A percentile compares a stretch with the other conserved stretches of the same genome.
phyloP scores from a whole-genome alignment of 1,284 basidiomycete genomes.

The Cryptococcus sp. region DNA sequence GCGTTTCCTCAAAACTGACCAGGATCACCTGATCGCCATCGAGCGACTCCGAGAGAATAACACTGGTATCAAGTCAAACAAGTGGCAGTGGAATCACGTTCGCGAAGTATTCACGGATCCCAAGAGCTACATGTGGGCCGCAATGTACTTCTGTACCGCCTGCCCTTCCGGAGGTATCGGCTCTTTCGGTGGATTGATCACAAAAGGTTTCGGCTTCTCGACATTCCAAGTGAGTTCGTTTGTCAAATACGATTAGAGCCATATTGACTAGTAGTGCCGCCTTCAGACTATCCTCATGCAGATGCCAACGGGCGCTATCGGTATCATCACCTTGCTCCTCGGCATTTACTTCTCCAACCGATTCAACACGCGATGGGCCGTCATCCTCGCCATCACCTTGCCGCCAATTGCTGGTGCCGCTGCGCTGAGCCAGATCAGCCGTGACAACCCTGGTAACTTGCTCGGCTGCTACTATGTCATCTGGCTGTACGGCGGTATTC shows the following conservation, averaged over 20 bases:
- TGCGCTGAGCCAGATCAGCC: slow-evolving; percentile 51
- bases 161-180: slow-evolving; percentile 44
- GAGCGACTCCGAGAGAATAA: slow-evolving; percentile 43
- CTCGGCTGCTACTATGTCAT: slow-evolving; percentile 57
- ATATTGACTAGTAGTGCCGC: not conserved
- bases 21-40: slow-evolving; percentile 40
- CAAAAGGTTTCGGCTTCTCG: slow-evolving; percentile 33
- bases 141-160: slow-evolving; percentile 31
- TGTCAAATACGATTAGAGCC: not conserved
- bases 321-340: slow-evolving; percentile 54
- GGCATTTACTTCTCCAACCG: slow-evolving; percentile 54
- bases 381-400: slow-evolving; percentile 31
- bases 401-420: slow-evolving; percentile 55
- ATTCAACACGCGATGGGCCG: slow-evolving; percentile 57
- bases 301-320: slow-evolving; percentile 56
- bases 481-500: slow-evolving; percentile 10
- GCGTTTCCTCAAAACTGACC: slow-evolving; percentile 35
- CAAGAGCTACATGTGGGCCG: slow-evolving; percentile 43
- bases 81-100: slow-evolving; percentile 45
- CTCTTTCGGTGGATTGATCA: slow-evolving; percentile 39
- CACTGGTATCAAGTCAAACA: slow-evolving; percentile 36
- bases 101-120: slow-evolving; percentile 44
- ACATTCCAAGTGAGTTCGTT: slow-evolving; percentile 37
- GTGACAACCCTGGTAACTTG: slow-evolving; percentile 41
- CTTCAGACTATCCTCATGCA: slow-evolving; percentile 25